phyloP scores from a whole-genome alignment of 169 alveolate species.

The Perkinsus olseni region DNA sequence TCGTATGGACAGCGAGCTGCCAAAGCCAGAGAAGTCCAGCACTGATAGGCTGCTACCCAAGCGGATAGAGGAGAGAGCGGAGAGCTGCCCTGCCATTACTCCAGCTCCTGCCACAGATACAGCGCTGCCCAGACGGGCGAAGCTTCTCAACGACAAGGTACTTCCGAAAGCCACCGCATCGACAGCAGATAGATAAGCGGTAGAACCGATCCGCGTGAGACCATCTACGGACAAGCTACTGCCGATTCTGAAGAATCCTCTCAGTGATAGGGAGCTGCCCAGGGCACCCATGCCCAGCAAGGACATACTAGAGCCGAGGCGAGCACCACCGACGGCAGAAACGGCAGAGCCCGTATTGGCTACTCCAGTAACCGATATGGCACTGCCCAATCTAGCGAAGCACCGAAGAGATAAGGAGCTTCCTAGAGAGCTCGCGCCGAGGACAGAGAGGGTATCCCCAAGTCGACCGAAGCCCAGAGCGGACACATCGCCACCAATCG shows the following conservation, averaged over 20 bases:
- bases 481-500: neutral
- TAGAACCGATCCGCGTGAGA: conserved; percentile 4
- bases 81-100: neutral
- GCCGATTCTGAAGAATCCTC: neutral
- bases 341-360: neutral
- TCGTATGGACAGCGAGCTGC: neutral
- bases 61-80: neutral
- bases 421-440: neutral
- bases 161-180: neutral
- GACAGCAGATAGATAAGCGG: neutral
- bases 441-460: neutral
- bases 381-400: conserved; percentile 13
- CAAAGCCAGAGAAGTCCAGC: conserved; percentile 1
- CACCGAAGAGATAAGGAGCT: neutral
- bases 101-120: neutral
- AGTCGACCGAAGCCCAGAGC: conserved; percentile 14
- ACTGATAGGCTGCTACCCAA: neutral
- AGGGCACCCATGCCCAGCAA: neutral
- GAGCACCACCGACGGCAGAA: neutral
- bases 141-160: neutral
- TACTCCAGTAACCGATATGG: neutral
- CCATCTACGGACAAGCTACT: neutral
- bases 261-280: neutral
- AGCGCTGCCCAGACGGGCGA: neutral
- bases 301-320: neutral